phyloP scores from a whole-genome alignment of 139 green algal species.

The Chlamydomonas sp. region DNA sequence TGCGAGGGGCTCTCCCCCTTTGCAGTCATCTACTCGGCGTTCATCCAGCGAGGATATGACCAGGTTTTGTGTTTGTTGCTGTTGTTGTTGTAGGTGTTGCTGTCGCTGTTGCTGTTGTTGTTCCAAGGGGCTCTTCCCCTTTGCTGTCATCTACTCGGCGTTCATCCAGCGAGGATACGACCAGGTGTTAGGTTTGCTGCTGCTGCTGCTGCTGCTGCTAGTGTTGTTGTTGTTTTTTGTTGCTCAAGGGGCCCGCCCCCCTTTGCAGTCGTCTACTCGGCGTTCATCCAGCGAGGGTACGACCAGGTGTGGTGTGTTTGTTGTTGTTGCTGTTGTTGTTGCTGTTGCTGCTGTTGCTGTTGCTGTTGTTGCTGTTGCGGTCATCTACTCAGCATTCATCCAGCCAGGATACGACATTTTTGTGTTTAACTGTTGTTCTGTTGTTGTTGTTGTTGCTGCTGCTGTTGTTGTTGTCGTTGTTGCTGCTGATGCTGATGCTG shows the following conservation, averaged over 20 bases:
- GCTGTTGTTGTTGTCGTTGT: no score
- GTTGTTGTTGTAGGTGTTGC: background rate
- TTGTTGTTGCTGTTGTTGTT: background rate
- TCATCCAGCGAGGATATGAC: constrained; percentile 97
- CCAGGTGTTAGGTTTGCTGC: constrained; percentile 54
- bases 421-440: no score
- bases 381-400: constrained; percentile 80
- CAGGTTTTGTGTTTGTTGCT: constrained; percentile 48
- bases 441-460: no score
- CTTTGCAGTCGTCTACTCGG: constrained; percentile 62
- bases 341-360: constrained; percentile 79
- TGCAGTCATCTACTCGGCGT: constrained; percentile 94
- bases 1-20: constrained; percentile 91
- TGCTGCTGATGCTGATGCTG: no score
- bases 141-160: constrained; percentile 93
- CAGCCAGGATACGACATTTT: no score
- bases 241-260: constrained; percentile 62
- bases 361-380: constrained; percentile 64
- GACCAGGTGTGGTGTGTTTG: constrained; percentile 61
- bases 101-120: constrained; percentile 88
- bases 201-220: background rate
- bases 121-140: constrained; percentile 90
- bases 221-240: constrained; percentile 87
- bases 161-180: constrained; percentile 96
- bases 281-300: constrained; percentile 81